Evolutionary conservation across 2,329 filamentous ascomycete genomes (phyloP), one percentile per base, ranked within the genome.

Genomic region (Lasiodiplodia citricola): DNA sequence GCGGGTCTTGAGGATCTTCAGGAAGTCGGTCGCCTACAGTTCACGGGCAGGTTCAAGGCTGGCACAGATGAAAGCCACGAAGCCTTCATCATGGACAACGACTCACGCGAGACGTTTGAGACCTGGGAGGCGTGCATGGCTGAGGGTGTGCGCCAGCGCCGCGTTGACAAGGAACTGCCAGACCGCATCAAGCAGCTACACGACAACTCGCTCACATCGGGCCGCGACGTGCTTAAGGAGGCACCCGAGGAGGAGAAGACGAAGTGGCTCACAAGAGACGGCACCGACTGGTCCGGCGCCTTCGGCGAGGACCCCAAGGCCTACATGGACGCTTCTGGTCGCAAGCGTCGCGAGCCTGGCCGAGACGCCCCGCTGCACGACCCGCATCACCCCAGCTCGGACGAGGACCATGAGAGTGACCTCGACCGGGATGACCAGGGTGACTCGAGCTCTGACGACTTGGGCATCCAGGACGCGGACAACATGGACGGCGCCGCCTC

Each of bases 51-150:
- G 14, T 98, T 98, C 84, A 96, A 96, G 72, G 90, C 94, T 0
- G 95, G 95, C 16, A 97, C 93, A 60, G 94, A 97, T 77, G 89
- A 92, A 66, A 91, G 93, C 21, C 96, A 98, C 77, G 87, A 92
- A 72, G 86, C 85, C 1, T 97, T 97, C 73, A 90, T 97, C 25
- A 87, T 89, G 58, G 92, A 96, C 79, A 97, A 97, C 75, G 90
- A 97, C 77, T 91, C 91, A 1, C 90, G 95, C 38, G 96, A 98
- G 83, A 97, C 94, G 0, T 97, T 93, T 72, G 95, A 98, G 81
- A 92, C 91, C 0, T 98, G 94, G 93, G 94, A 97, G 79, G 92
- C 94, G 0, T 97, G 95, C 78, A 88, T 91, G 51, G 89, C 93
- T 0, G 94, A 98, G 79, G 95, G 95, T 14, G 92, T 97, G 0